Percentiles rank a stretch among this genome's conserved stretches.
These are phyloP conservation scores for Vigna nakashimae DNA, from an alignment of 306 rosid genomes.

Conservation along the genomic window DNA sequence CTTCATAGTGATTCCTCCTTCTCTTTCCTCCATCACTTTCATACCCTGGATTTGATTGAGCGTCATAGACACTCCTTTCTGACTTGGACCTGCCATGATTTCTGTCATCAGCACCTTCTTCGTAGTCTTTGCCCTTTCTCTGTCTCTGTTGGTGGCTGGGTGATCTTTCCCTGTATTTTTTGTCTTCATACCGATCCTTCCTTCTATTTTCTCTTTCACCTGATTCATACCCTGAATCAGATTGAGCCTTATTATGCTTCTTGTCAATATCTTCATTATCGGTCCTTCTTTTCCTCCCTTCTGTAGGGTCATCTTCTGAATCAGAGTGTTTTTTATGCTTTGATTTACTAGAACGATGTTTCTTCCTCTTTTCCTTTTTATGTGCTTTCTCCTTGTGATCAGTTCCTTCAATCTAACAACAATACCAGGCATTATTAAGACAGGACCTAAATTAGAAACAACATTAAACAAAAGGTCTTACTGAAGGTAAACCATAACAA, in stretches of 20 bases:
- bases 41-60: conserved; percentile 47
- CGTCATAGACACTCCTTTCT: conserved; percentile 40
- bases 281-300: conserved; percentile 54
- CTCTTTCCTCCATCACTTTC: conserved; percentile 47
- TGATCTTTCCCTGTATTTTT: conserved; percentile 51
- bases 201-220: conserved; percentile 47
- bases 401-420: conserved; percentile 59
- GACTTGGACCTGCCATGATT: conserved; percentile 49
- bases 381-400: conserved; percentile 54
- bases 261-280: conserved; percentile 44
- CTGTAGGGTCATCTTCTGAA: conserved; percentile 60
- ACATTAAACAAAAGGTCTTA: conserved; percentile 18
- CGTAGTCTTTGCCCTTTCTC: conserved; percentile 43
- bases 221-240: conserved; percentile 46
- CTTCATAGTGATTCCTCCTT: conserved; percentile 43
- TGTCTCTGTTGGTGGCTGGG: conserved; percentile 50
- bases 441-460: conserved; percentile 6
- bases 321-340: conserved; percentile 54
- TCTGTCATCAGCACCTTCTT: conserved; percentile 48
- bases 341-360: conserved; percentile 66
- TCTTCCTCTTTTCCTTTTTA: conserved; percentile 65
- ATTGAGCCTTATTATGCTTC: conserved; percentile 39
- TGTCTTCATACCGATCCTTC: conserved; percentile 44
- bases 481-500: conserved; percentile 22
- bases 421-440: conserved; percentile 32